Conservation (phyloP, 495 filamentous ascomycete genomes). For the Neurospora hispaniola region DNA sequence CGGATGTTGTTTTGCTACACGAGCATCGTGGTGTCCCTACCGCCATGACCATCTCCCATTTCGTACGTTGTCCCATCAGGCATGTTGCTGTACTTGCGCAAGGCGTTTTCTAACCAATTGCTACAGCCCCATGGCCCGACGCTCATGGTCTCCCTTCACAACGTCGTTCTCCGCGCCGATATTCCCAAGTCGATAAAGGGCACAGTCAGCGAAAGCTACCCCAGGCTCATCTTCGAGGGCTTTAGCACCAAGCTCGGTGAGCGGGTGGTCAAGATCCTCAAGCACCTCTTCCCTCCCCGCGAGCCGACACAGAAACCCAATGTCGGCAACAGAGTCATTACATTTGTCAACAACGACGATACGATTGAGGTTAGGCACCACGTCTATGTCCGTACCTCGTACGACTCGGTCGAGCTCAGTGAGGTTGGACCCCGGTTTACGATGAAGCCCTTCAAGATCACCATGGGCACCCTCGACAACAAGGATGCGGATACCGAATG, state of each 20-base stretch:
- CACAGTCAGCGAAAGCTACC: conserved; percentile 89
- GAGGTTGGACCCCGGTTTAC: conserved; percentile 96
- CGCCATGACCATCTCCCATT: conserved; percentile 70
- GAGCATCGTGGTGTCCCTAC: conserved; percentile 93
- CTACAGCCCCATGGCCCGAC: conserved; percentile 88
- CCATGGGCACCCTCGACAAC: conserved; percentile 86
- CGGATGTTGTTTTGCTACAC: conserved; percentile 80
- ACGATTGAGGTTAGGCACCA: conserved; percentile 61
- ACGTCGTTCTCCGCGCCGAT: conserved; percentile 87
- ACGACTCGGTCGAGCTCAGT: conserved; percentile 80
- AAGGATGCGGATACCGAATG: conserved; percentile 96
- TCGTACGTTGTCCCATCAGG: conserved; percentile 39
- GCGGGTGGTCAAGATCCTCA: conserved; percentile 79
- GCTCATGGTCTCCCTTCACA: conserved; percentile 82
- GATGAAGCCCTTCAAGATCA: conserved; percentile 90
- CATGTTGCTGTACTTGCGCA: neutral
- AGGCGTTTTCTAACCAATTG: neutral
- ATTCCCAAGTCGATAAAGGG: conserved; percentile 80
- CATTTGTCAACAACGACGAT: conserved; percentile 91
- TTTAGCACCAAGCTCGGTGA: conserved; percentile 77
- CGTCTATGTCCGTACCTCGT: conserved; percentile 57
- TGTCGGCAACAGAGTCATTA: conserved; percentile 80
- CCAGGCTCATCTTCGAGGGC: conserved; percentile 90
- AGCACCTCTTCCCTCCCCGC: conserved; percentile 89
- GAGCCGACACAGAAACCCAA: conserved; percentile 59